Base-by-base conservation (phyloP, 1,284 basidiomycete genomes). In the Cutaneotrichosporon cutaneum region DNA sequence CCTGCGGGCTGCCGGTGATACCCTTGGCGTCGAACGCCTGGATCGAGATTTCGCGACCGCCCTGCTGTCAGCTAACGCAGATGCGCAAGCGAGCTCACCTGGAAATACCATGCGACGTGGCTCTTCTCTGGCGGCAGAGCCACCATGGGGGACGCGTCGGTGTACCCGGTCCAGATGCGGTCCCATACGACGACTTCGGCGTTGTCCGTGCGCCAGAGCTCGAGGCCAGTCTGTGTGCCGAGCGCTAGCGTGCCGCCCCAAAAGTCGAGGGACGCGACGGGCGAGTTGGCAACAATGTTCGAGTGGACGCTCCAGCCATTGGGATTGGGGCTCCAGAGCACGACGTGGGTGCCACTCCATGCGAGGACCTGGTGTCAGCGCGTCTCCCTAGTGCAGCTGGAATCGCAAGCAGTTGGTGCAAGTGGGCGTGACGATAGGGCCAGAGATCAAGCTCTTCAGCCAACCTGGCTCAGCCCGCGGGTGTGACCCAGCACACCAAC, bases 121-220 rank as follows among this genome's bases (percentile, higher is more conserved):
- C 63, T 62, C 11, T 62, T 52, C 6, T 65, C 52, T 10, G 73
- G 70, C 9, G 63, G 56, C 2, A 67, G 36, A 1, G 59, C 35
- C 4, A 67, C 61, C 26, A 67, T 11, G 1, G 58, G 57, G 2
- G 30, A 27, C 1, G 59, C 26, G 4, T 58, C 54, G 0, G 56
- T 36, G 3, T 24, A 14, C 26, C 65, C 58, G 32, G 69, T 61
- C 75, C 75, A 77, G 1, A 74, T 24, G 24, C 71, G 68, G 55
- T 78, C 74, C 77, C 77, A 78, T 7, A 78, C 74, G 4, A 73
- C 70, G 6, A 78, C 66, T 3, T 69, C 72, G 6, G 71, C 65
- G 5, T 62, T 59, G 2, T 76, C 68, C 35, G 65, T 68, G 4
- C 62, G 59, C 77, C 77, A 78, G 18, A 72, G 54, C 61, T 78